Conservation (phyloP, 306 rosid species). For the Elaeagnus macrophylla region DNA sequence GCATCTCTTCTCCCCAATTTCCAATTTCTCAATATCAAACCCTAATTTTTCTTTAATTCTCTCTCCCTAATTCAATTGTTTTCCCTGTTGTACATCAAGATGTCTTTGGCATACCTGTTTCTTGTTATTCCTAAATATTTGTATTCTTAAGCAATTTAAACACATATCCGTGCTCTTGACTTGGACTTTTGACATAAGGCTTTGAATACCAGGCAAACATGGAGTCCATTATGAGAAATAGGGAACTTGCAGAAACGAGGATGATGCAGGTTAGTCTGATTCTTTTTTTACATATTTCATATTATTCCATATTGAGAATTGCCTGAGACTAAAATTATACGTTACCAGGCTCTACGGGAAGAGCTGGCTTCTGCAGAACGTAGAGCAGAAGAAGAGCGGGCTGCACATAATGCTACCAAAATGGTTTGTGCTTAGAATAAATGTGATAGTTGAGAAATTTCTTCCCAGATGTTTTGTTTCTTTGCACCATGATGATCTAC, state of each 20-base stretch:
- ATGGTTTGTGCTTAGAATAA: conserved; percentile 39
- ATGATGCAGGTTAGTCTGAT: conserved; percentile 79
- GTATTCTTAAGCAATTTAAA: not conserved
- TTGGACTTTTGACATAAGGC: conserved; percentile 15
- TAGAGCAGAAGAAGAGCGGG: conserved; percentile 91
- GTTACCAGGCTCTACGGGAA: conserved; percentile 73
- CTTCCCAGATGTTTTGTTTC: conserved; percentile 14
- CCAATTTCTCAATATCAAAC: no score
- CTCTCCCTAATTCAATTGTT: no score
- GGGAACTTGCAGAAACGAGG: conserved; percentile 89
- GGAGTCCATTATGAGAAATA: conserved; percentile 89
- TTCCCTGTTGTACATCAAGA: no score
- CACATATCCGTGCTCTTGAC: conserved; percentile 7
- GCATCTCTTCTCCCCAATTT: no score
- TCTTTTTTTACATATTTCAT: conserved; percentile 20
- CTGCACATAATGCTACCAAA: conserved; percentile 90
- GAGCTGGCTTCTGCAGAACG: conserved; percentile 91
- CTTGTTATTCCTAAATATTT: not conserved
- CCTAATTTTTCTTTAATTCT: no score
- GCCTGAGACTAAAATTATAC: conserved; percentile 9
- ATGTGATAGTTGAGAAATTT: conserved; percentile 4
- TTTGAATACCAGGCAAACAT: conserved; percentile 61
- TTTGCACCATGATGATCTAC: conserved; percentile 17
- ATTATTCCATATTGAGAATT: conserved; percentile 13
- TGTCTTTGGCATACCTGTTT: no score